Conservation (phyloP, 2,329 filamentous ascomycete species). For the Pseudogymnoascus verrucosus region DNA sequence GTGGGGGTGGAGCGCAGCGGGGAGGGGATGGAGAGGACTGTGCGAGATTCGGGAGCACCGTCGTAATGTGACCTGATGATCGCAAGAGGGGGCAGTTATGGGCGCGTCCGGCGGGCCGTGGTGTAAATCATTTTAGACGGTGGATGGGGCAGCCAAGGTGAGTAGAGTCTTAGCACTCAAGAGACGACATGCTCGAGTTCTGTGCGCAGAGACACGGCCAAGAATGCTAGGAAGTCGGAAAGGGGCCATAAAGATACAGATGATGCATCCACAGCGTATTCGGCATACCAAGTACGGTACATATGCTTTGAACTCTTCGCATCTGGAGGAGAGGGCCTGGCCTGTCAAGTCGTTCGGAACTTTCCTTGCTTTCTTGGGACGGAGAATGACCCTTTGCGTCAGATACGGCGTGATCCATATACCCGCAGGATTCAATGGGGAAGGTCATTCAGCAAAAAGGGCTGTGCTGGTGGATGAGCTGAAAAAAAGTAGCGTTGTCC, state of each 20-base stretch:
- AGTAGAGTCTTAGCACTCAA: too few relatives aligned
- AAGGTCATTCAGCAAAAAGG: background rate
- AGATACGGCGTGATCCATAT: background rate
- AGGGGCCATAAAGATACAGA: background rate
- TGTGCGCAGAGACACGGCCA: background rate
- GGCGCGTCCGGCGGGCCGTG: conserved; percentile 4
- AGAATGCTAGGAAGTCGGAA: background rate
- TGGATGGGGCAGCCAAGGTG: background rate
- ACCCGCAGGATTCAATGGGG: background rate
- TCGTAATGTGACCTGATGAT: background rate
- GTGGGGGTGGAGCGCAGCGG: conserved; percentile 1
- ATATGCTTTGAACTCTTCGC: background rate
- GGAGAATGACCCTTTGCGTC: background rate
- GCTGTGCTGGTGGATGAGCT: background rate
- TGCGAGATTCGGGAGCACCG: background rate
- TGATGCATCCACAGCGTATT: background rate
- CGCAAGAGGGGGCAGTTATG: background rate
- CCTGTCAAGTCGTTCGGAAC: background rate
- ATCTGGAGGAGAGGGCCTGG: background rate
- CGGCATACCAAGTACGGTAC: background rate
- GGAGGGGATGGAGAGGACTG: background rate
- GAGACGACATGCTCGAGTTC: background rate
- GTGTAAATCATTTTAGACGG: background rate
- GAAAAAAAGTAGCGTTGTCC: background rate
- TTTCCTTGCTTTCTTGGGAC: background rate